These are phyloP conservation scores for Metschnikowia kunwiensis DNA, from an alignment of 805 yeast species.

Conservation along the genomic window DNA sequence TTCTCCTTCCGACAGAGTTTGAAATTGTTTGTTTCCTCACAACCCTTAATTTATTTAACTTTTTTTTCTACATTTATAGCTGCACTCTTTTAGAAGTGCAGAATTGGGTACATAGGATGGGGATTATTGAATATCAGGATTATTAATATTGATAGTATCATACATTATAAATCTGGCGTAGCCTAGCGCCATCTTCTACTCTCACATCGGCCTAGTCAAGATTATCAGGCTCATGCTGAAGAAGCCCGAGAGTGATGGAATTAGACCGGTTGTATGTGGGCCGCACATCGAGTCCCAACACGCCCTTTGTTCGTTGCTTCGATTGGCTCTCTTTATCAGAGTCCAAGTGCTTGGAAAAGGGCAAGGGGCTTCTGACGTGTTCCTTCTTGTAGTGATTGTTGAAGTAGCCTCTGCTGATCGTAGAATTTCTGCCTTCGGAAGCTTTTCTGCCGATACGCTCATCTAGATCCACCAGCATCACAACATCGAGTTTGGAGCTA, in stretches of 20 bases:
- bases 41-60: constrained; percentile 5
- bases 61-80: constrained; percentile 7
- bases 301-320: constrained; percentile 18
- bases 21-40: constrained; percentile 7
- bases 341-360: constrained; percentile 38
- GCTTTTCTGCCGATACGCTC: constrained; percentile 3
- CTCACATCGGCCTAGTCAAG: too few relatives aligned
- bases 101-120: constrained; percentile 9
- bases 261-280: constrained; percentile 36
- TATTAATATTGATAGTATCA: neutral
- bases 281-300: constrained; percentile 16
- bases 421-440: constrained; percentile 12
- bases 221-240: constrained; percentile 26
- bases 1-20: constrained; percentile 1
- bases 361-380: constrained; percentile 39
- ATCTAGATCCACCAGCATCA: constrained; percentile 3
- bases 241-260: constrained; percentile 39
- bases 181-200: too few relatives aligned
- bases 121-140: constrained; percentile 9
- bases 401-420: constrained; percentile 21
- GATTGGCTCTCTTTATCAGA: constrained; percentile 28
- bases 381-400: constrained; percentile 50
- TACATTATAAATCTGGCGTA: too few relatives aligned
- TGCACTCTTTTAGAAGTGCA: constrained; percentile 2
- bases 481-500: constrained; percentile 7